These are phyloP conservation scores for Globisporangium nagaii DNA, from an alignment of 352 stramenopile species.

Conservation along the genomic window DNA sequence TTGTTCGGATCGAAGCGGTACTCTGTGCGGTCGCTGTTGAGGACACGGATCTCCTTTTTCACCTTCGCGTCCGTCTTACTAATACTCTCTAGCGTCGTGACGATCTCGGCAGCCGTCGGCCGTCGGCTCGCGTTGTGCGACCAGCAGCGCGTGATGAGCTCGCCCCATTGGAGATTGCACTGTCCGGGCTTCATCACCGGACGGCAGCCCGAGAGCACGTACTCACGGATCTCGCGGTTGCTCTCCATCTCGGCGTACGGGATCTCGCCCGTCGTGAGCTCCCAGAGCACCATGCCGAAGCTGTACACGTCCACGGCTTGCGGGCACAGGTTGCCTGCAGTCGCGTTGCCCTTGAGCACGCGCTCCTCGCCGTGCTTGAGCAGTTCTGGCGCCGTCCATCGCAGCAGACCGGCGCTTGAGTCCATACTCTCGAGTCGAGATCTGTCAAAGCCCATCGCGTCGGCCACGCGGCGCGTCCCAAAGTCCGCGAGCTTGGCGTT, in stretches of 20 bases:
- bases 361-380: constrained; percentile 75
- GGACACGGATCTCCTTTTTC: constrained; percentile 58
- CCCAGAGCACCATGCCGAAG: constrained; percentile 86
- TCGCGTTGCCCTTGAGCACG: constrained; percentile 39
- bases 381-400: constrained; percentile 76
- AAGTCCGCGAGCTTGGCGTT: constrained; percentile 88
- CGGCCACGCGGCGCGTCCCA: constrained; percentile 70
- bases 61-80: constrained; percentile 63
- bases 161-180: constrained; percentile 81
- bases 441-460: constrained; percentile 71
- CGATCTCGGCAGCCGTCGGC: constrained; percentile 75
- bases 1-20: constrained; percentile 66
- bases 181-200: constrained; percentile 70
- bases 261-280: constrained; percentile 79
- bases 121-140: constrained; percentile 66
- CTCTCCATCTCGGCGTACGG: constrained; percentile 61
- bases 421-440: constrained; percentile 58
- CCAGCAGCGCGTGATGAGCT: constrained; percentile 83
- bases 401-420: constrained; percentile 45
- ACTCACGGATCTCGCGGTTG: constrained; percentile 71
- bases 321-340: constrained; percentile 21
- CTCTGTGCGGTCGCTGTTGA: constrained; percentile 79
- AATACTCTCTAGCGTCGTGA: constrained; percentile 73
- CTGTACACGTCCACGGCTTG: constrained; percentile 86
- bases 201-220: constrained; percentile 68